phyloP scores from a whole-genome alignment of 2,329 filamentous ascomycete species.

The Fusarium pininemorale region DNA sequence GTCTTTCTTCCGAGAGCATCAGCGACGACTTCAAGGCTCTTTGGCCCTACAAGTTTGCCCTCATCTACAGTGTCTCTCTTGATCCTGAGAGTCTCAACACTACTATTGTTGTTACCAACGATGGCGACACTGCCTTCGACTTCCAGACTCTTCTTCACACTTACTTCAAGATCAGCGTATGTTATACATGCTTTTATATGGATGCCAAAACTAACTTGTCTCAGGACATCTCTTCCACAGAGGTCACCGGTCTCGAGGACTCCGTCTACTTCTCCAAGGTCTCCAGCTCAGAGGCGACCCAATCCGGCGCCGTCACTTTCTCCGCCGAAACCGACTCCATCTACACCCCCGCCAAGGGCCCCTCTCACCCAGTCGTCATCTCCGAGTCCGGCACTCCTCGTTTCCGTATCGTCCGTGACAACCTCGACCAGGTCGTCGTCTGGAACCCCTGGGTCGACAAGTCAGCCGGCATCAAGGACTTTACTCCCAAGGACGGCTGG shows the following conservation, averaged over 20 bases:
- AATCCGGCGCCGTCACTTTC: constrained; percentile 72
- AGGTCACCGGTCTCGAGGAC: constrained; percentile 78
- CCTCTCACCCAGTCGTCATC: constrained; percentile 67
- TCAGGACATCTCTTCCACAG: constrained; percentile 80
- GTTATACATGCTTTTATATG: constrained; percentile 39
- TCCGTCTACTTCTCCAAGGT: constrained; percentile 88
- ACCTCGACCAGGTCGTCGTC: constrained; percentile 86
- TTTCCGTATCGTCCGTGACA: constrained; percentile 83
- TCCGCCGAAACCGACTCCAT: constrained; percentile 86
- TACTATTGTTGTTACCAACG: constrained; percentile 86
- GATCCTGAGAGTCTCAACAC: constrained; percentile 79
- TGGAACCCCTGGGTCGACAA: constrained; percentile 98
- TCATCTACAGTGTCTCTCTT: constrained; percentile 93
- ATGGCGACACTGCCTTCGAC: constrained; percentile 83
- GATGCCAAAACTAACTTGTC: not conserved
- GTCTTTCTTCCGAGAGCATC: constrained; percentile 79
- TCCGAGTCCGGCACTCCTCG: constrained; percentile 68
- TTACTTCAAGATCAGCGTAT: constrained; percentile 83
- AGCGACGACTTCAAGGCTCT: constrained; percentile 72
- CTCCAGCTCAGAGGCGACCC: constrained; percentile 71
- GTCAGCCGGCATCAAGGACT: constrained; percentile 83
- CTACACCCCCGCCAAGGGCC: constrained; percentile 76
- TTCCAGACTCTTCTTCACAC: constrained; percentile 93
- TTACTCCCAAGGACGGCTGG: constrained; percentile 87
- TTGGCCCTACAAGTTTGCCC: constrained; percentile 88